A percentile compares a stretch with the other conserved stretches of the same genome.
Conservation (phyloP, 108 stramenopile genomes). For the Cyclotella kingstonii region DNA sequence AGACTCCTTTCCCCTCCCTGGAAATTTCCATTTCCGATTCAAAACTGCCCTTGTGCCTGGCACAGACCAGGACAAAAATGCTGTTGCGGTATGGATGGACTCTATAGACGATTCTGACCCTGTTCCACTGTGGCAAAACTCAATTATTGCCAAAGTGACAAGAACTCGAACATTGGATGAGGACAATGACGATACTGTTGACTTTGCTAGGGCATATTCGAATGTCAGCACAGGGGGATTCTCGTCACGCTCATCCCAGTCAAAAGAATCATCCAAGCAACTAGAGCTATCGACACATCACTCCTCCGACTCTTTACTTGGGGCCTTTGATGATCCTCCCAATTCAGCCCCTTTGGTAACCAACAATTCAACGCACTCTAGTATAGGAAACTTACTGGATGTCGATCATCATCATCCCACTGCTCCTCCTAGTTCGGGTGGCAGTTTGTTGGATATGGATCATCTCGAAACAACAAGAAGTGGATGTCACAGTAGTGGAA, state of each 20-base stretch:
- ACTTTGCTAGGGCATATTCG: conserved; percentile 35
- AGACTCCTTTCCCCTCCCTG: conserved; percentile 89
- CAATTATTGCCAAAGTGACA: conserved; percentile 79
- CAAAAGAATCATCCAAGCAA: conserved; percentile 21
- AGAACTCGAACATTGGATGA: conserved; percentile 68
- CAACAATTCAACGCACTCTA: conserved; percentile 10
- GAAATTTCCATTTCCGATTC: conserved; percentile 96
- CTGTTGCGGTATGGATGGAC: conserved; percentile 89
- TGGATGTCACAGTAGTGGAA: conserved; percentile 27
- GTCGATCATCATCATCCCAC: conserved; percentile 26
- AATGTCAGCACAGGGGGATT: conserved; percentile 20
- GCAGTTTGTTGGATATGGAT: conserved; percentile 58
- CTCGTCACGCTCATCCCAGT: conserved; percentile 27
- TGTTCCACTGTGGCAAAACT: conserved; percentile 72
- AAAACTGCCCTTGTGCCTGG: conserved; percentile 85
- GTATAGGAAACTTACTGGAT: conserved; percentile 48
- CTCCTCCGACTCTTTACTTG: conserved; percentile 49
- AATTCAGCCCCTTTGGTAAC: conserved; percentile 29
- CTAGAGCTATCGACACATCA: conserved; percentile 11
- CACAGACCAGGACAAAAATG: conserved; percentile 75
- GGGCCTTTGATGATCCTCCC: conserved; percentile 57
- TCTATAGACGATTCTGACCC: conserved; percentile 69
- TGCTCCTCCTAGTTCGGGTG: conserved; percentile 37
- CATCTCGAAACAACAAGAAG: conserved; percentile 16
- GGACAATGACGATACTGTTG: conserved; percentile 68